Percentiles rank a stretch among this genome's conserved stretches.
These are phyloP conservation scores for Lyophyllum shimeji DNA, from an alignment of 768 basidiomycete species.

Conservation along the genomic window DNA sequence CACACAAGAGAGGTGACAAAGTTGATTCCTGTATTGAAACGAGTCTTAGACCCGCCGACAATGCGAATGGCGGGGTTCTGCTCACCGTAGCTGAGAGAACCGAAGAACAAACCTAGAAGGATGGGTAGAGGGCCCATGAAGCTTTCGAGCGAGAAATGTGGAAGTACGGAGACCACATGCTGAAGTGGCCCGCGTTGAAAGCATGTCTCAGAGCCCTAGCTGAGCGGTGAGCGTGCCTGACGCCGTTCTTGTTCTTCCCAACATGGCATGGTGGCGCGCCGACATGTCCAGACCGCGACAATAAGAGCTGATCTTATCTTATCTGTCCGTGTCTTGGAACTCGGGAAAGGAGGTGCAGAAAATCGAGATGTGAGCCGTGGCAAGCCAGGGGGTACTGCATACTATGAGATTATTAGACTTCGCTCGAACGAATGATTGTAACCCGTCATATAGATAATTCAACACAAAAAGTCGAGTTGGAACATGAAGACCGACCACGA, in stretches of 20 bases:
- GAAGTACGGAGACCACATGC: not conserved
- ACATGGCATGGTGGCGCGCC: too few species aligned
- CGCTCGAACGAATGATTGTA: not conserved
- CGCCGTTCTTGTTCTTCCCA: too few species aligned
- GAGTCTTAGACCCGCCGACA: not conserved
- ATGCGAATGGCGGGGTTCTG: not conserved
- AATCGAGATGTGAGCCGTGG: too few species aligned
- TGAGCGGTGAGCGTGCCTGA: not conserved
- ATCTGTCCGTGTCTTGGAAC: too few species aligned
- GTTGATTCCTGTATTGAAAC: not conserved
- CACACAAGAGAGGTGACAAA: not conserved
- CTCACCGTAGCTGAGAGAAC: not conserved
- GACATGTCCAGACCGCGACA: too few species aligned
- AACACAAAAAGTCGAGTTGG: not conserved
- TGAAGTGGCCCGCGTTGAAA: not conserved
- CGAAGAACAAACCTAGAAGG: not conserved
- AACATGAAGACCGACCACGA: not conserved
- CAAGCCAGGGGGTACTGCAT: too few species aligned
- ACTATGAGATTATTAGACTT: not conserved
- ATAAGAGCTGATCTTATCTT: too few species aligned
- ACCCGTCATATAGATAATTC: not conserved
- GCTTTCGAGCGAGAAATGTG: not conserved
- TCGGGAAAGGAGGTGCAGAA: too few species aligned
- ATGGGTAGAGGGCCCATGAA: not conserved
- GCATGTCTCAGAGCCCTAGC: not conserved